Evolutionary conservation across 2,329 filamentous ascomycete species (phyloP).

Genomic region (Myriosclerotinia curreyana): DNA sequence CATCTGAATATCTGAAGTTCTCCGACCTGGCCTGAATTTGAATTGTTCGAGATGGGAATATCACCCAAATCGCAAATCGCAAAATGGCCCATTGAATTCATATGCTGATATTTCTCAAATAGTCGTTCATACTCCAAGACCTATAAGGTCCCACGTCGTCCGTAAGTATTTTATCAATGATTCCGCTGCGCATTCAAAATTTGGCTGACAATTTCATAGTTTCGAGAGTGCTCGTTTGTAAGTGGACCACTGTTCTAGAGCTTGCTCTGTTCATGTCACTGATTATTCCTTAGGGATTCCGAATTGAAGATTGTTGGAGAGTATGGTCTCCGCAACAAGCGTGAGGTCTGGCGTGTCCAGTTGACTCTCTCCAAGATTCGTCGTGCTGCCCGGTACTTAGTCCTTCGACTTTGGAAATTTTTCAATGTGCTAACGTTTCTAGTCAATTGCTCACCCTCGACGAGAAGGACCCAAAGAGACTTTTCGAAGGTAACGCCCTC

Average conservation of each 20-base stretch:
- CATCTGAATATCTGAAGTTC: background rate
- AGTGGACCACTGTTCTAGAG: conserved; percentile 99
- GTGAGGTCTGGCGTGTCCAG: conserved; percentile 99
- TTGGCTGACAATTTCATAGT: conserved; percentile 50
- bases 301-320: conserved; percentile 99
- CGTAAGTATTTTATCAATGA: conserved; percentile 41
- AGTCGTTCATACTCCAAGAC: conserved; percentile 86
- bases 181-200: background rate
- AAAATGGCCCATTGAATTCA: background rate
- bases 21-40: background rate
- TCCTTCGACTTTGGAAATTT: background rate
- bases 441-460: conserved; percentile 99
- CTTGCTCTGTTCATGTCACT: conserved; percentile 98
- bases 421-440: conserved; percentile 29
- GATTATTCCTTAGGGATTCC: conserved; percentile 79
- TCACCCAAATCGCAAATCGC: background rate
- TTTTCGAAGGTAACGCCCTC: conserved; percentile 99
- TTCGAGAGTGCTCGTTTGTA: conserved; percentile 99
- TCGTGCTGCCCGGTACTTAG: conserved; percentile 93
- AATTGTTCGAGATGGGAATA: conserved; percentile 3
- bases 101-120: conserved; percentile 12
- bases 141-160: conserved; percentile 93
- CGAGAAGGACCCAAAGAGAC: conserved; percentile 99
- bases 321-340: conserved; percentile 99
- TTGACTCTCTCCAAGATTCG: conserved; percentile 99